Evolutionary conservation across 2,329 filamentous ascomycete genomes (phyloP).

Genomic region (Sporothrix curviconia): DNA sequence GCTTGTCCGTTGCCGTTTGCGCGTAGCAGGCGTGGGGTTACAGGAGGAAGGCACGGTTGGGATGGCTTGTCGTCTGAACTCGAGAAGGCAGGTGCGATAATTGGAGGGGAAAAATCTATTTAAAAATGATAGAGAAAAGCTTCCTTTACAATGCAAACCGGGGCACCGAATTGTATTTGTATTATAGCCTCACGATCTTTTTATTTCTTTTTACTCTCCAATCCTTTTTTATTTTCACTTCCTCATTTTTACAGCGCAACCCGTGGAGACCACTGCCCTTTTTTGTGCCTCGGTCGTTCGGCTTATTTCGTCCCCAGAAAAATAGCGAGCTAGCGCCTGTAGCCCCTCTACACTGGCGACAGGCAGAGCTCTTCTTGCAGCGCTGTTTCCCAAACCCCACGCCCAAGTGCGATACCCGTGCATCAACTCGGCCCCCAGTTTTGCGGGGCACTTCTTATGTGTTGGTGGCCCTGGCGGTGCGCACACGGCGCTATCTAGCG

Average conservation of each 20-base stretch:
- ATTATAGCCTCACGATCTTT: not conserved
- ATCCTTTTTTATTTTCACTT: not conserved
- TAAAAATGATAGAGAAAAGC: not conserved
- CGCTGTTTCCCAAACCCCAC: conserved; percentile 10
- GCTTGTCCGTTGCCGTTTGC: conserved; percentile 14
- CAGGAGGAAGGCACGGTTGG: not conserved
- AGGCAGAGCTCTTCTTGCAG: not conserved
- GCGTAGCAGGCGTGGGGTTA: not conserved
- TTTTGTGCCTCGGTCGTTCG: conserved; percentile 20
- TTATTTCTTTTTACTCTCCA: not conserved
- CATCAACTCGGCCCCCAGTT: not conserved
- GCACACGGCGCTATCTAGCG: not conserved
- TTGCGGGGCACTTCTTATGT: conserved; percentile 14
- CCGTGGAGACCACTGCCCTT: not conserved
- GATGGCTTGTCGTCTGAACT: not conserved
- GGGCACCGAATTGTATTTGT: not conserved
- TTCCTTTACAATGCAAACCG: too few species aligned
- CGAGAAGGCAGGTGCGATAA: not conserved
- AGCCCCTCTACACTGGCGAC: conserved; percentile 2
- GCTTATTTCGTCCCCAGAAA: conserved; percentile 5
- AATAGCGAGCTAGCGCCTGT: not conserved
- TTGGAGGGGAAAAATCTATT: not conserved
- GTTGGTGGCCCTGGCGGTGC: not conserved
- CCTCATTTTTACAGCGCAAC: not conserved
- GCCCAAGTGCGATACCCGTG: not conserved